These are phyloP conservation scores for Alternaria ethzedia DNA, from an alignment of 2,329 filamentous ascomycete genomes.

Conservation along the genomic window DNA sequence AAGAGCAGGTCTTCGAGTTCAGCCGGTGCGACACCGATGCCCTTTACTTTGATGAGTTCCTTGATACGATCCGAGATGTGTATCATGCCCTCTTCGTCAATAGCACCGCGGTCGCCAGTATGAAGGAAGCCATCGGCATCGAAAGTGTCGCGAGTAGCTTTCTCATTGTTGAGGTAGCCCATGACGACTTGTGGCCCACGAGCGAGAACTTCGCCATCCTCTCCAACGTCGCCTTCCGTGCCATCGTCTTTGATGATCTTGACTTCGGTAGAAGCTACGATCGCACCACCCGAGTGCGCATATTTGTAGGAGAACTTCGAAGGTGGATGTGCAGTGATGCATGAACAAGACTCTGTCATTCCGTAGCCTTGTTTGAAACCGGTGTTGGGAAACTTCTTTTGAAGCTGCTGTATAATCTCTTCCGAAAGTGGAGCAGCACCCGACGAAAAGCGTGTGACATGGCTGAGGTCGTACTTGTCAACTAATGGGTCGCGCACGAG, in stretches of 20 bases:
- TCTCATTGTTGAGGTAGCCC: constrained; percentile 57
- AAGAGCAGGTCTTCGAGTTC: constrained; percentile 69
- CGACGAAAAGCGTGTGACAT: constrained; percentile 63
- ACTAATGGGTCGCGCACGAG: constrained; percentile 64
- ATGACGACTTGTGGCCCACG: constrained; percentile 58
- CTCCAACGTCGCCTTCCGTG: constrained; percentile 58
- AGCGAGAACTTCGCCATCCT: constrained; percentile 60
- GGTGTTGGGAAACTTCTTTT: constrained; percentile 63
- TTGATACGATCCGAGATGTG: constrained; percentile 68
- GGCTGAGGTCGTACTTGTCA: constrained; percentile 62
- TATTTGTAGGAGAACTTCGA: constrained; percentile 64
- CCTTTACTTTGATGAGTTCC: constrained; percentile 73
- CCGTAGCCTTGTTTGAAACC: constrained; percentile 72
- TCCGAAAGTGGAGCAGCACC: constrained; percentile 66
- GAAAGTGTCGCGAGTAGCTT: constrained; percentile 54
- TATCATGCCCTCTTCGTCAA: constrained; percentile 63
- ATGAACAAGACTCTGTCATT: constrained; percentile 71
- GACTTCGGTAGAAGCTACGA: constrained; percentile 65
- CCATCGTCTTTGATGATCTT: constrained; percentile 66
- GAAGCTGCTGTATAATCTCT: constrained; percentile 63
- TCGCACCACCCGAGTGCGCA: constrained; percentile 61
- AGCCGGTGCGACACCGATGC: constrained; percentile 66
- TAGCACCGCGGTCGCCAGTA: constrained; percentile 64
- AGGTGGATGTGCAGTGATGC: constrained; percentile 67
- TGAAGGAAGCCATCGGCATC: constrained; percentile 60